Evolutionary conservation across 768 basidiomycete genomes (phyloP).

Genomic region (Tubosaeta brunneosetosa): DNA sequence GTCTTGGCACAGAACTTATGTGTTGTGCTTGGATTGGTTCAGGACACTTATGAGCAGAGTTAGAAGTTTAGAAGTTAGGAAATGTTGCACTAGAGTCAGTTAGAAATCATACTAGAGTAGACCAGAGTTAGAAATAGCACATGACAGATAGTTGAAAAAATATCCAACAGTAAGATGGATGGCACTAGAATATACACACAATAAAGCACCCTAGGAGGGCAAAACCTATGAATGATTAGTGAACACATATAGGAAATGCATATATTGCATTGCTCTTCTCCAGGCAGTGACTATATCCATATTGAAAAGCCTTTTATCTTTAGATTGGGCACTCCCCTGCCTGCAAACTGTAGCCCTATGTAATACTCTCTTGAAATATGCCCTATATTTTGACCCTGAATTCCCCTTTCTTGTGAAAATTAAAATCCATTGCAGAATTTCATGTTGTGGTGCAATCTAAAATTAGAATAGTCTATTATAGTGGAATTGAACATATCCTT

Average conservation of each 20-base stretch:
- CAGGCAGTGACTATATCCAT: not conserved
- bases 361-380: not conserved
- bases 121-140: no score
- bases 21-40: no score
- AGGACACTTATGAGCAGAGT: no score
- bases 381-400: not conserved
- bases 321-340: not conserved
- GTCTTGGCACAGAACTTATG: no score
- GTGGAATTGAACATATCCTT: not conserved
- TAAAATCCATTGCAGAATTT: not conserved
- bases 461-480: not conserved
- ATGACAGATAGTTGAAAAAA: not conserved
- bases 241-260: no score
- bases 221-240: not conserved
- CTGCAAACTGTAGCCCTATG: no score
- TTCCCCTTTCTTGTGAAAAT: not conserved
- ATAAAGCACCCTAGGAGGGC: not conserved
- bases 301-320: not conserved
- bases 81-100: no score
- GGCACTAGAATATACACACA: not conserved
- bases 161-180: not conserved
- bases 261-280: not conserved
- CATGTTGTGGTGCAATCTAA: slow-evolving; percentile 2
- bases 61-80: no score
- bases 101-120: no score